These are phyloP conservation scores for Parachlorella kessleri DNA, from an alignment of 139 green algal genomes.

Conservation along the genomic window DNA sequence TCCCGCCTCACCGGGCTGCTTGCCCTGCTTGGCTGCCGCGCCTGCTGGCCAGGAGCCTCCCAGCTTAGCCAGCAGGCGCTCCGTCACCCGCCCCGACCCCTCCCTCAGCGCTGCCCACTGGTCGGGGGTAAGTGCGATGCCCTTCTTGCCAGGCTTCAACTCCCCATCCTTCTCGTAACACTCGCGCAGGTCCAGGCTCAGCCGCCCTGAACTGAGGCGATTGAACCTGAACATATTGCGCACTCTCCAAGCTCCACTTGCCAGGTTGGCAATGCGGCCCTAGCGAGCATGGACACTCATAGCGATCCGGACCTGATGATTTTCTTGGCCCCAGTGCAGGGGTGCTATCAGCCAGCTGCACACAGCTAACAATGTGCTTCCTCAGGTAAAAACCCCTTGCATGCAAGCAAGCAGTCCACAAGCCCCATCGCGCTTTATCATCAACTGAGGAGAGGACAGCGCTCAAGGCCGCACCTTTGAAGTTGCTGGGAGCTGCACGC, in stretches of 20 bases:
- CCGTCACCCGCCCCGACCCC: background rate
- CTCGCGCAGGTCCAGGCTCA: constrained; percentile 51
- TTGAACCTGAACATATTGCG: background rate
- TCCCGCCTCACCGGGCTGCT: no score
- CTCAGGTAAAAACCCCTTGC: background rate
- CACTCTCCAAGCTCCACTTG: background rate
- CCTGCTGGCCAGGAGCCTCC: background rate
- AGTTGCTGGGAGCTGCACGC: constrained; percentile 24
- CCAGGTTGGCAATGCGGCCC: background rate
- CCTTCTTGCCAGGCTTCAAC: constrained; percentile 56
- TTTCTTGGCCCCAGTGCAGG: no score
- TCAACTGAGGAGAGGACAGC: no score
- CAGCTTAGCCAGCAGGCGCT: background rate
- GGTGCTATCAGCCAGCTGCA: background rate
- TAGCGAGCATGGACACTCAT: background rate
- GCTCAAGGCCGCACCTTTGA: no score
- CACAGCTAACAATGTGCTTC: background rate
- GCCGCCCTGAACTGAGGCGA: constrained; percentile 8
- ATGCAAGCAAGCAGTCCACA: background rate
- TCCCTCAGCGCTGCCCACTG: constrained; percentile 40
- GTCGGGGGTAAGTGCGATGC: constrained; percentile 33
- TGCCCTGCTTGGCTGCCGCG: no score
- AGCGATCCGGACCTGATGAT: no score
- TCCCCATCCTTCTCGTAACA: constrained; percentile 60
- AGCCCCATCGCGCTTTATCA: background rate